These are phyloP conservation scores for Fusarium subglutinans DNA, from an alignment of 2,329 filamentous ascomycete species.

Conservation along the genomic window DNA sequence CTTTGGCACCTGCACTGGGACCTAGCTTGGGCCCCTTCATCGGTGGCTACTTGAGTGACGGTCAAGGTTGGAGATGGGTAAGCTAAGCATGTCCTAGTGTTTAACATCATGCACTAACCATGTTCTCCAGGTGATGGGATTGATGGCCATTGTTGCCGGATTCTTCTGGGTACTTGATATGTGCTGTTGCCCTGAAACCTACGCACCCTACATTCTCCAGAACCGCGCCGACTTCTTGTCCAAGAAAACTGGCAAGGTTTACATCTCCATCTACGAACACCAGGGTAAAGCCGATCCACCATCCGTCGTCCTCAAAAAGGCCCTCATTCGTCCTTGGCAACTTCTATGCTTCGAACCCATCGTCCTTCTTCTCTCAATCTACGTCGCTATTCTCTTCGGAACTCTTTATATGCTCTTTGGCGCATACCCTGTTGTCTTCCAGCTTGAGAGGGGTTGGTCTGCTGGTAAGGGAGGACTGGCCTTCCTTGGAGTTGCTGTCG, in stretches of 20 bases:
- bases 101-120: neutral
- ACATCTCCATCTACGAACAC: conserved; percentile 59
- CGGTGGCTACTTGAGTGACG: conserved; percentile 69
- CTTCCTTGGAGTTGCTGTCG: conserved; percentile 72
- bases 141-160: conserved; percentile 69
- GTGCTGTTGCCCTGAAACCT: conserved; percentile 65
- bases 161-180: conserved; percentile 64
- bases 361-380: conserved; percentile 69
- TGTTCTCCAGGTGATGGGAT: conserved; percentile 60
- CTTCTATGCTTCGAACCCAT: conserved; percentile 74
- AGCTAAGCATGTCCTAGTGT: neutral
- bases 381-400: conserved; percentile 67
- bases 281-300: conserved; percentile 54
- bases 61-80: conserved; percentile 67
- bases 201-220: conserved; percentile 65
- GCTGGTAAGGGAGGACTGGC: conserved; percentile 66
- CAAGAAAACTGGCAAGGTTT: conserved; percentile 62
- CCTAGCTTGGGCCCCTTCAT: conserved; percentile 68
- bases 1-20: conserved; percentile 70
- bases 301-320: conserved; percentile 60
- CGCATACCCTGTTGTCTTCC: conserved; percentile 70
- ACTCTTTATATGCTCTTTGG: conserved; percentile 65
- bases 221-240: conserved; percentile 60
- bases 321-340: conserved; percentile 69
- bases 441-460: conserved; percentile 64